Evolutionary conservation across 345 rosid species (phyloP), one percentile per base, ranked within the genome.

Genomic region (Noccaea caerulescens): DNA sequence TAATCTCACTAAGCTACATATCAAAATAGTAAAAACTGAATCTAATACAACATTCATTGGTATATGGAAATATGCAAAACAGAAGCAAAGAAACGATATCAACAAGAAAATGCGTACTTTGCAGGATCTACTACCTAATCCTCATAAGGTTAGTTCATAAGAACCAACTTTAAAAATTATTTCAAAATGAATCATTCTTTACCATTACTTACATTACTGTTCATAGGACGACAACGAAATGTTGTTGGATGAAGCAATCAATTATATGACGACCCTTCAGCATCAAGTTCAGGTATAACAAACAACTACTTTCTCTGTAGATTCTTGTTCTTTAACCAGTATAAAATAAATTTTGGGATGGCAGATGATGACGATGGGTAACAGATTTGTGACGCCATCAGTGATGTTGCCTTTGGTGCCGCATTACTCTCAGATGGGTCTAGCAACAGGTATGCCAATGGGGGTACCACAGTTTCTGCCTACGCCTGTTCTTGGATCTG

Each of bases 81-180:
- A 93, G 98, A 81, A 58, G 50, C 76, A 88, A 73, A 81, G 89
- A 76, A 77, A 69, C 27, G 78, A 84, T 37, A 84, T 87, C 82
- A 82, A 84, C 76, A 81, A 90, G 84, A 93, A 76, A 79, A 80
- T 93, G 86, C 86, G 87, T 5, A 76, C 79, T 34, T 67, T 93
- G 72, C 85, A 83, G 68, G 80, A 86, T 63, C 88, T 92, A 27
- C 63, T 92, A 34, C 98, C 98, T 18, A 82, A 88, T 45, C 80
- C 85, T 68, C 71, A 75, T 65, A 80, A 86, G 94, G 95, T 88
- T 44, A 39, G 54, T 36, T 36, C 59, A 69, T 16, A 39, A 14
- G 18, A 50, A 66, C 2, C 46, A 58, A 58, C 30, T 9, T 43
- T 54, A 43, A 51, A 1, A 25, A 39, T 51, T 12, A 1, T 14